phyloP scores from a whole-genome alignment of 345 rosid genomes.

The Corymbia maculata region DNA sequence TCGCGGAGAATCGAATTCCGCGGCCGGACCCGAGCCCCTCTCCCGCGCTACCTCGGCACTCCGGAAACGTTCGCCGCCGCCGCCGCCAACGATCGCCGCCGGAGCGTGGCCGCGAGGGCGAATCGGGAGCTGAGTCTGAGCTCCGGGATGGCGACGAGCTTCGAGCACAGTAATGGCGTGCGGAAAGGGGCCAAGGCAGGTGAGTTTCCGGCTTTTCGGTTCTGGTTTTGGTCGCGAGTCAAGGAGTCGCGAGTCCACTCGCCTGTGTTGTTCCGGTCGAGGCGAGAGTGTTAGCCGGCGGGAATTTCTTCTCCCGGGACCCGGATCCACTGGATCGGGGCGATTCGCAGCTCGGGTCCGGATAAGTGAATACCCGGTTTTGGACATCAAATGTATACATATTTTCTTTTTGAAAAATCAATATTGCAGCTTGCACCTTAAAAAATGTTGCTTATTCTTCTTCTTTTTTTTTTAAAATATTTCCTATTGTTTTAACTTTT shows the following conservation, averaged over 20 bases:
- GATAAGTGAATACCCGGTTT: background rate
- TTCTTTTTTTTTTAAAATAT: no score
- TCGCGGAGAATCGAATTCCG: background rate
- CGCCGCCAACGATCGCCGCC: background rate
- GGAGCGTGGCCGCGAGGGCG: background rate
- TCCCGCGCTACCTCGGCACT: background rate
- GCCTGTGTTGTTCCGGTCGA: background rate
- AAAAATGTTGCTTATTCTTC: background rate
- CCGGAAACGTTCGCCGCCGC: background rate
- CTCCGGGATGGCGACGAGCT: background rate
- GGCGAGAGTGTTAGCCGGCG: background rate
- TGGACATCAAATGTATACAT: background rate
- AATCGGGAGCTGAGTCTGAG: background rate
- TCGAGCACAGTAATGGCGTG: background rate
- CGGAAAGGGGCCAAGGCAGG: background rate
- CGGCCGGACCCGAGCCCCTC: background rate
- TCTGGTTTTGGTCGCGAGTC: background rate
- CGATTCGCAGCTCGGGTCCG: background rate
- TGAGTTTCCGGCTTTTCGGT: slow-evolving; percentile 5
- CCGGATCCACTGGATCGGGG: background rate
- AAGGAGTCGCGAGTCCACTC: background rate
- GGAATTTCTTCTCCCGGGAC: background rate
- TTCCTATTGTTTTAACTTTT: background rate
- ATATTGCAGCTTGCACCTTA: background rate
- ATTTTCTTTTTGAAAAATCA: background rate